Evolutionary conservation across 2,329 filamentous ascomycete species (phyloP), one percentile per base, ranked within the genome.

Genomic region (Escovopsis sp.): DNA sequence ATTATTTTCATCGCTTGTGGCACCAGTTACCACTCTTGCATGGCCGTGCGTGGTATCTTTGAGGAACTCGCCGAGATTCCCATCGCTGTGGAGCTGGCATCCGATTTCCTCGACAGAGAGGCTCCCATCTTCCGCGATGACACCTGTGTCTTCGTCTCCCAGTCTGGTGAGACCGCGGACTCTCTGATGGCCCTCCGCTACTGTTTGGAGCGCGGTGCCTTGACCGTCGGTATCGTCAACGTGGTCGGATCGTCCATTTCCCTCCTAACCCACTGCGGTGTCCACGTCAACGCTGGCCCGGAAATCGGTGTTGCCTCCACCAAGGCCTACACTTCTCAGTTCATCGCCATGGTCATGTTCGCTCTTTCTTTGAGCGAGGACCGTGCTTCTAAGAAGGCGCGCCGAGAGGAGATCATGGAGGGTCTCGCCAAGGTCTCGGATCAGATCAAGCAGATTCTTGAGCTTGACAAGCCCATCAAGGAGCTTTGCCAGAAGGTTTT

Each of bases 321-420:
- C 61, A 98, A 98, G 72, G 90, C 90, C 27, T 98, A 98, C 67
- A 98, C 90, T 12, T 96, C 90, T 32, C 90, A 98, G 60, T 98
- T 96, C 61, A 85, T 98, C 54, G 93, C 90, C 58, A 94, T 98
- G 86, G 82, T 96, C 64, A 98, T 98, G 90, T 96, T 98, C 53
- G 90, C 90, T 6, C 70, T 98, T 44, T 94, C 87, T 21, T 74
- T 98, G 39, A 90, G 84, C 53, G 90, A 98, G 65, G 90, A 98
- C 61, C 84, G 90, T 49, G 84, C 87, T 29, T 94, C 86, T 48
- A 98, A 98, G 75, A 74, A 80, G 52, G 76, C 81, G 66, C 76
- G 88, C 54, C 81, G 90, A 23, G 77, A 90, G 61, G 87, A 94
- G 62, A 96, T 98, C 54, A 94, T 98, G 71, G 80, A 92, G 48